A percentile compares a stretch with the other conserved stretches of the same genome.
These are phyloP conservation scores for Kodamaea sagamina DNA, from an alignment of 805 yeast genomes.

Conservation along the genomic window DNA sequence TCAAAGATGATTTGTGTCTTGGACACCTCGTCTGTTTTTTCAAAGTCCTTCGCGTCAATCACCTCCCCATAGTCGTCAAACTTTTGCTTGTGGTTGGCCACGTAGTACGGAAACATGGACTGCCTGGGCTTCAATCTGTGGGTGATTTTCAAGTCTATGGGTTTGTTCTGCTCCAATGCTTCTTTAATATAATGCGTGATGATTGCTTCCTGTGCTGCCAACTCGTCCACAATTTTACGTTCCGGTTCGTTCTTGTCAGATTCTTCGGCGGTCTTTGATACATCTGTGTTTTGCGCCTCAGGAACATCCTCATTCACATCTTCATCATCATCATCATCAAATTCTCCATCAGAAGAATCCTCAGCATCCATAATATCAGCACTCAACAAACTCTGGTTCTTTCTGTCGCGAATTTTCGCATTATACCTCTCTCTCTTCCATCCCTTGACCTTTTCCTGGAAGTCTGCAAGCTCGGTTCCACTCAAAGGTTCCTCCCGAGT, in stretches of 20 bases:
- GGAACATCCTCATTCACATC: constrained; percentile 17
- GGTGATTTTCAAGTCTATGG: constrained; percentile 55
- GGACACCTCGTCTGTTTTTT: constrained; percentile 52
- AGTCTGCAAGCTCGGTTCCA: constrained; percentile 53
- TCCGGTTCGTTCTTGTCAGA: not conserved
- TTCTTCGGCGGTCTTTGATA: constrained; percentile 16
- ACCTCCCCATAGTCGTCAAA: constrained; percentile 87
- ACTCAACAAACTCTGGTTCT: constrained; percentile 40
- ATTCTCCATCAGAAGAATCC: constrained; percentile 36
- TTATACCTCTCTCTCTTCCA: constrained; percentile 45
- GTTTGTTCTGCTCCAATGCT: constrained; percentile 43
- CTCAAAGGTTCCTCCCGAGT: constrained; percentile 50
- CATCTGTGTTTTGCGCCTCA: constrained; percentile 13
- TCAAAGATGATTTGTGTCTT: constrained; percentile 38
- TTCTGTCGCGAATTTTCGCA: constrained; percentile 44
- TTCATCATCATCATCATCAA: constrained; percentile 33
- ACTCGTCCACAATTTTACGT: constrained; percentile 26
- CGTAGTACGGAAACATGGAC: constrained; percentile 76
- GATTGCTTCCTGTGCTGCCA: constrained; percentile 43
- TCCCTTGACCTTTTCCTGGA: constrained; percentile 46
- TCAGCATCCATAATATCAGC: constrained; percentile 37
- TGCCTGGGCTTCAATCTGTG: constrained; percentile 49
- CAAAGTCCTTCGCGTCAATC: constrained; percentile 65
- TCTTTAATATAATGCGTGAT: constrained; percentile 40
- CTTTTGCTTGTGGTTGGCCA: constrained; percentile 49